Evolutionary conservation across 2,329 filamentous ascomycete species (phyloP), one percentile per base, ranked within the genome.

Genomic region (Monosporascus sp.): DNA sequence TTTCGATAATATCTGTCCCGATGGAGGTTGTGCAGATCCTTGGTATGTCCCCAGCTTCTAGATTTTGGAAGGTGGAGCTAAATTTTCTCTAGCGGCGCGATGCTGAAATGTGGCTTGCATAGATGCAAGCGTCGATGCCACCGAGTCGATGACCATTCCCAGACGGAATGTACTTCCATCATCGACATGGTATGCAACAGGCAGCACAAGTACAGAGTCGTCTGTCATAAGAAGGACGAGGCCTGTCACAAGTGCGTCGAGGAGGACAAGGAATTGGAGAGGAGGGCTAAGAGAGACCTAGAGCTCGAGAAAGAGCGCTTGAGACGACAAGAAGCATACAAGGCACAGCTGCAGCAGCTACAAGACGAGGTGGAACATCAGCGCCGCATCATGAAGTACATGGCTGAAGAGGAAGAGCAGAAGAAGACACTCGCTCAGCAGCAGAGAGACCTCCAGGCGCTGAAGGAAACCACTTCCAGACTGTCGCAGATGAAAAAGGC

Each of bases 21-120:
- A 91, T 62, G 88, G 88, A 5, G 88, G 88, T 0, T 91, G 88
- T 56, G 70, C 71, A 0, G 72, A 82, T 48, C 74, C 73, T 20
- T 91, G 88, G 83, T 85, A 70, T 66, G 75, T 69, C 14, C 14
- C 25, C 6, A 5, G 31, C 14, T 8, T 17, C 11, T 18, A 27
- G n/a, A 8, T 11, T 17, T 4, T 44, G 17, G 37, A 25, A 17
- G 7, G 2, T 17, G 8, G 24, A 27, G 15, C 54, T 60, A 53
- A 67, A 5, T 38, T 47, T 15, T 22, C 8, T 14, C 5, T 49
- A 84, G 83, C 64, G 74, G 72, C 1, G 68, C 60, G 0, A 60
- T 65, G 2, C 69, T 90, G 2, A 73, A 64, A 1, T 90, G 87
- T 52, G 76, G 76, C 0, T 38, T 75, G 1, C 87, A 91, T 57